Evolutionary conservation across 306 rosid genomes (phyloP), one percentile per base, ranked within the genome.

Genomic region (Vigna unguiculata): DNA sequence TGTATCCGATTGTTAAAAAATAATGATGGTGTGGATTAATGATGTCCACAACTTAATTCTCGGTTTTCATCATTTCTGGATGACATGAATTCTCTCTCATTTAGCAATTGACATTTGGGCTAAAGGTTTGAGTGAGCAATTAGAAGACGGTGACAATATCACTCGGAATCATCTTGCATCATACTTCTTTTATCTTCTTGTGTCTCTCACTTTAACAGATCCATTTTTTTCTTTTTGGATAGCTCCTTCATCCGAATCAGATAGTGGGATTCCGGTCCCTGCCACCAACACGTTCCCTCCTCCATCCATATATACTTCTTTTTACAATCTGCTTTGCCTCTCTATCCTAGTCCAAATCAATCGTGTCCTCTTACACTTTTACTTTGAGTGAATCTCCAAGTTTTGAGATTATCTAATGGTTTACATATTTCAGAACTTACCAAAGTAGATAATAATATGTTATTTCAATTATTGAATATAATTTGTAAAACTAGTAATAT

Each of bases 191-290:
- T 0, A 45, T 41, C 28, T 45, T n/a, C 45, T 32, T 30, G 69
- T 14, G 75, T 28, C 4, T 28, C 32, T 28, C 32, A 28, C 32
- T 28, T 28, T 28, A 28, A 4, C 5, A 28, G 32, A 28, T 28
- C 4, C 8, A 9, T 12, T 59, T 14, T 22, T 10, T 34, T 24
- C 34, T 30, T 12, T 9, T 4, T n/a, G 61, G 32, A 32, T 75
- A 66, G 71, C 72, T 58, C 75, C 20, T 63, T 67, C 77, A 63
- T 74, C 64, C 8, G 32, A 25, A 63, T 75, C 72, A 46, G 19
- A 16, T 46, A 74, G 83, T 88, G 88, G 84, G 81, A 30, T 46
- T 72, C 3, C 79, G 92, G 88, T 77, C 92, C 90, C 52, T 58
- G 69, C 40, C 76, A 59, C 45, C 16, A 52, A 19, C 54, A 43